phyloP scores from a whole-genome alignment of 2,329 filamentous ascomycete species.

The Pseudodiploospora longispora region DNA sequence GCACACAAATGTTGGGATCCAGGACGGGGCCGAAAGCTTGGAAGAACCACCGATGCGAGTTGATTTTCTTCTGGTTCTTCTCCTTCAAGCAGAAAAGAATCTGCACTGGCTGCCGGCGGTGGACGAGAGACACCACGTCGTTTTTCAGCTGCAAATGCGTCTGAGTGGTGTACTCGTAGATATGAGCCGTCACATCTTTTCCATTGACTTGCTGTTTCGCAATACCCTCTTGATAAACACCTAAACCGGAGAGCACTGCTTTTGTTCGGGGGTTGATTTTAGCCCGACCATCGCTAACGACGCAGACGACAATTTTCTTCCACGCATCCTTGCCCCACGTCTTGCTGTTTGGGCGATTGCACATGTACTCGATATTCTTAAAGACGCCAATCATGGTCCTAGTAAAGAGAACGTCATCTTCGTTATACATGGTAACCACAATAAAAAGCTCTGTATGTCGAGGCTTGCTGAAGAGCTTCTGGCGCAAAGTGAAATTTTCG shows the following conservation, averaged over 20 bases:
- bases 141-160: constrained; percentile 86
- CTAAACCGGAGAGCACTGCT: constrained; percentile 83
- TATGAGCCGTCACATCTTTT: constrained; percentile 93
- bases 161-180: constrained; percentile 91
- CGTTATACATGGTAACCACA: constrained; percentile 98
- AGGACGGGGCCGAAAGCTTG: constrained; percentile 88
- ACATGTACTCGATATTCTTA: constrained; percentile 99
- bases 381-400: constrained; percentile 94
- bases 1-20: constrained; percentile 92
- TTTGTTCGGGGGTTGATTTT: constrained; percentile 93
- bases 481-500: constrained; percentile 83
- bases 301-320: constrained; percentile 99
- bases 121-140: constrained; percentile 74
- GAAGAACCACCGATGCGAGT: constrained; percentile 99
- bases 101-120: constrained; percentile 84
- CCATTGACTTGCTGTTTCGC: constrained; percentile 96
- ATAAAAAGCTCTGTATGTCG: constrained; percentile 94
- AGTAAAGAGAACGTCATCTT: constrained; percentile 92
- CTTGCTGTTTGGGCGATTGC: constrained; percentile 83
- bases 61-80: constrained; percentile 99
- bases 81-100: constrained; percentile 98
- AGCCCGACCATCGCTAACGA: constrained; percentile 92
- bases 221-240: constrained; percentile 96
- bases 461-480: constrained; percentile 85
- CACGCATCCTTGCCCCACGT: constrained; percentile 98